phyloP scores from a whole-genome alignment of 805 yeast genomes.

The Schizosaccharomyces lindneri region DNA sequence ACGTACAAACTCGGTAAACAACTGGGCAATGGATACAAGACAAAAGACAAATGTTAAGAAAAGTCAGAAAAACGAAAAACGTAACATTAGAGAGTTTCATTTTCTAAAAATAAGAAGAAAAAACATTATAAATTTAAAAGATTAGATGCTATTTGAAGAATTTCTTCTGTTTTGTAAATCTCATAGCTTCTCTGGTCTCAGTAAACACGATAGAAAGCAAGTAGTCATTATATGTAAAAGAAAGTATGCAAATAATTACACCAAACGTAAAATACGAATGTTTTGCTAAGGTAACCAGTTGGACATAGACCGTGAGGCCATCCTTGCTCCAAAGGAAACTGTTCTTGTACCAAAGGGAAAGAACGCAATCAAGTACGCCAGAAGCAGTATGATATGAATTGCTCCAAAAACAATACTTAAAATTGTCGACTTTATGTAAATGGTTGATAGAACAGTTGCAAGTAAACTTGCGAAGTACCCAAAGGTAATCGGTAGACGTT shows the following conservation, averaged over 20 bases:
- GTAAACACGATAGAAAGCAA: background rate
- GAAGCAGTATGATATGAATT: constrained; percentile 60
- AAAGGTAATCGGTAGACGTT: constrained; percentile 53
- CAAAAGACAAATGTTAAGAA: too few relatives aligned
- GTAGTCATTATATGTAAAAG: background rate
- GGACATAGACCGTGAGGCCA: background rate
- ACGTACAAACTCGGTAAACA: too few relatives aligned
- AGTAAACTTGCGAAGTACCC: constrained; percentile 63
- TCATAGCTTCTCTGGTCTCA: too few relatives aligned
- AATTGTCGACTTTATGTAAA: constrained; percentile 43
- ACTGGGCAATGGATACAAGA: too few relatives aligned
- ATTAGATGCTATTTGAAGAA: too few relatives aligned
- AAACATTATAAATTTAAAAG: too few relatives aligned
- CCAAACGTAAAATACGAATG: background rate
- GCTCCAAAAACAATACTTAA: constrained; percentile 53
- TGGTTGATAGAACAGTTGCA: constrained; percentile 54
- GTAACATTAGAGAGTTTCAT: too few relatives aligned
- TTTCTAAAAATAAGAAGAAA: too few relatives aligned
- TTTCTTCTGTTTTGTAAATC: too few relatives aligned
- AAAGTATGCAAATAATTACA: background rate
- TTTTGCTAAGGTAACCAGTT: background rate
- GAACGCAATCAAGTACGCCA: constrained; percentile 74
- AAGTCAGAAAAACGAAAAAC: too few relatives aligned
- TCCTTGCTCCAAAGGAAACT: constrained; percentile 20
- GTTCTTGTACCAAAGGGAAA: constrained; percentile 90